A percentile compares a stretch with the other conserved stretches of the same genome.
Evolutionary conservation across 495 filamentous ascomycete species (phyloP).

Genomic region (Amniculicola lignicola): DNA sequence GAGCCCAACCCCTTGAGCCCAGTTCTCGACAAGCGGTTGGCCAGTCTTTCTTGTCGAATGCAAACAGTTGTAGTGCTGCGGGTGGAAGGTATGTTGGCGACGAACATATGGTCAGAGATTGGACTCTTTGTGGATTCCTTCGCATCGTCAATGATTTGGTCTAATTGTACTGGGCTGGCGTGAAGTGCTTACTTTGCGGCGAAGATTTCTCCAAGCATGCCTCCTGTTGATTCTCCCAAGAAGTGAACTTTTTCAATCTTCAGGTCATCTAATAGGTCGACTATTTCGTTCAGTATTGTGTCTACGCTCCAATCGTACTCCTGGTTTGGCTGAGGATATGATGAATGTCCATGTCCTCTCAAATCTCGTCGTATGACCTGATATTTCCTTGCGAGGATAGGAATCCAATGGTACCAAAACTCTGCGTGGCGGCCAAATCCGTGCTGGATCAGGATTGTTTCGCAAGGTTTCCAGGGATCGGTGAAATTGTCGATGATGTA

Average conservation of each 20-base stretch:
- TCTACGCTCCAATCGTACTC: conserved; percentile 26
- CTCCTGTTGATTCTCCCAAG: conserved; percentile 31
- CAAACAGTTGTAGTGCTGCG: conserved; percentile 28
- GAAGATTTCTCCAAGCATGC: conserved; percentile 30
- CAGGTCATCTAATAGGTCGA: conserved; percentile 34
- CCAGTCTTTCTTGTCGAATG: conserved; percentile 27
- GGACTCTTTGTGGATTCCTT: conserved; percentile 28
- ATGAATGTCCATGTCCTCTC: conserved; percentile 29
- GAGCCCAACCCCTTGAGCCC: conserved; percentile 32
- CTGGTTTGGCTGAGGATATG: conserved; percentile 6
- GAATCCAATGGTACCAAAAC: conserved; percentile 35
- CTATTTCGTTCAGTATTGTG: conserved; percentile 31
- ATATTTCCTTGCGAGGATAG: conserved; percentile 27
- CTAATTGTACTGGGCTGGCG: background rate
- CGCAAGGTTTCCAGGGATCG: conserved; percentile 32
- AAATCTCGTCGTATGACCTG: conserved; percentile 30
- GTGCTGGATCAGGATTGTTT: conserved; percentile 35
- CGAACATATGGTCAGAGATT: conserved; percentile 30
- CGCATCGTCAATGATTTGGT: background rate
- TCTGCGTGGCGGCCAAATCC: conserved; percentile 32
- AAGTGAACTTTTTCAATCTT: conserved; percentile 30
- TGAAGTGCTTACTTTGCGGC: conserved; percentile 13
- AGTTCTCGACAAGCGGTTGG: conserved; percentile 31
- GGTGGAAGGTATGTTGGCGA: conserved; percentile 31
- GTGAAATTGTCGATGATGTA: conserved; percentile 22